Conservation (phyloP, 352 stramenopile genomes). For the Lagenidium giganteum region DNA sequence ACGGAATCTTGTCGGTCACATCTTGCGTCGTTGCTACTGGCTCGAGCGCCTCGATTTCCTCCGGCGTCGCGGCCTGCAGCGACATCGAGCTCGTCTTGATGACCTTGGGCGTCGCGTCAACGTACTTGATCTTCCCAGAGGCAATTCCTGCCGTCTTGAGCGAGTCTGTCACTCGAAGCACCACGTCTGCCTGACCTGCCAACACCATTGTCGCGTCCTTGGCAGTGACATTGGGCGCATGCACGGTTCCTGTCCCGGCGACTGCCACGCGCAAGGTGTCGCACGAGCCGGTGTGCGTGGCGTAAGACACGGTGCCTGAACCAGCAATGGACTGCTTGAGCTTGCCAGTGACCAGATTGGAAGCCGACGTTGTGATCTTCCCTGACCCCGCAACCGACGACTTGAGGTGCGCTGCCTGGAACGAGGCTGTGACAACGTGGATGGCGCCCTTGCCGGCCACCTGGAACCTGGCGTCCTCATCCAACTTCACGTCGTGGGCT, state of each 20-base stretch:
- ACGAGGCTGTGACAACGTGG: background rate
- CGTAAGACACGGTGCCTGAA: background rate
- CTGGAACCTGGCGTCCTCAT: constrained; percentile 3
- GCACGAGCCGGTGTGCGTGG: background rate
- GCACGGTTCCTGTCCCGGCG: constrained; percentile 3
- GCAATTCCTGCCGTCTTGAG: background rate
- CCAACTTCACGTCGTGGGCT: background rate
- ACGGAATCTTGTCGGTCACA: no score
- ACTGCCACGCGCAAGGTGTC: constrained; percentile 3
- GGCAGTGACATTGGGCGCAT: background rate
- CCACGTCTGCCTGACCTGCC: constrained; percentile 2
- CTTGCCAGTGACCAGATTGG: background rate
- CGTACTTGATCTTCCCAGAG: constrained; percentile 5
- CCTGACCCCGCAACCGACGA: constrained; percentile 2
- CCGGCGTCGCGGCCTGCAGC: no score
- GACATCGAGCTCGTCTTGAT: background rate
- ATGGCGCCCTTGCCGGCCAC: constrained; percentile 1
- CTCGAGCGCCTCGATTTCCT: no score
- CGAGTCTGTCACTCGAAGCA: background rate
- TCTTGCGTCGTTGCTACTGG: no score
- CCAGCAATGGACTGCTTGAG: constrained; percentile 10
- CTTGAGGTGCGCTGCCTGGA: constrained; percentile 3
- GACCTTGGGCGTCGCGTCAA: constrained; percentile 1
- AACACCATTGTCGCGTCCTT: constrained; percentile 4
- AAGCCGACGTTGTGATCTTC: background rate